A percentile compares a stretch with the other conserved stretches of the same genome.
Evolutionary conservation across 352 stramenopile species (phyloP).

Genomic region (Pythium grandisporangium): DNA sequence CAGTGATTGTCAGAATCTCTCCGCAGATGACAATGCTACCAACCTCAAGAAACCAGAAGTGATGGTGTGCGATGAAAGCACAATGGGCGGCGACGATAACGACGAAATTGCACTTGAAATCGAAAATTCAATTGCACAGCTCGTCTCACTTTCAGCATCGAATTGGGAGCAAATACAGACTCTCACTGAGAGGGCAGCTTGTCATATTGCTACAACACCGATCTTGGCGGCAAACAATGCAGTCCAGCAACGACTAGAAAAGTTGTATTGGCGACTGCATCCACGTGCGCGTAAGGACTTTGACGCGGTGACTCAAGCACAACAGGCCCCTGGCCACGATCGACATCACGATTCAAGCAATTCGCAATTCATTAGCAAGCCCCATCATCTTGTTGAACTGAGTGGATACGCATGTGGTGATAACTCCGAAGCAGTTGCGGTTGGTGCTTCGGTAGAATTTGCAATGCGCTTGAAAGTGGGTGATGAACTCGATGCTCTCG

Average conservation of each 20-base stretch:
- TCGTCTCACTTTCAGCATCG: slow-evolving; percentile 49
- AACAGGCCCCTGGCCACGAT: no score
- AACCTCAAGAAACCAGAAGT: no score
- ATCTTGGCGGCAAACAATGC: slow-evolving; percentile 38
- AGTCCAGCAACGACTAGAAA: slow-evolving; percentile 33
- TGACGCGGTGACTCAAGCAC: no score
- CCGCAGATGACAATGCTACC: no score
- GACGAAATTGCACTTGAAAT: slow-evolving; percentile 64
- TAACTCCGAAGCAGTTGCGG: slow-evolving; percentile 11
- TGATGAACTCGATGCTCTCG: slow-evolving; percentile 70
- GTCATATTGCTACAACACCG: slow-evolving; percentile 37
- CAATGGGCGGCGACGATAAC: no score
- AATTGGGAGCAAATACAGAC: slow-evolving; percentile 67
- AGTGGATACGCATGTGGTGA: slow-evolving; percentile 17
- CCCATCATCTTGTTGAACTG: slow-evolving; percentile 44
- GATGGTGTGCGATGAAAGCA: no score
- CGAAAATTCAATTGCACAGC: slow-evolving; percentile 31
- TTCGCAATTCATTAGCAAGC: slow-evolving; percentile 24
- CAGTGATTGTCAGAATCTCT: no score
- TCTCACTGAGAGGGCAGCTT: slow-evolving; percentile 43
- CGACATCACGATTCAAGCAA: slow-evolving; percentile 5
- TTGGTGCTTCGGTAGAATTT: slow-evolving; percentile 65
- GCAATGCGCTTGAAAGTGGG: slow-evolving; percentile 36
- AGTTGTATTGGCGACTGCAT: slow-evolving; percentile 45
- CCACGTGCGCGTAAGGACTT: slow-evolving; percentile 6